These are phyloP conservation scores for Nicotiana paniculata DNA, from an alignment of 257 asterid species.

Conservation along the genomic window DNA sequence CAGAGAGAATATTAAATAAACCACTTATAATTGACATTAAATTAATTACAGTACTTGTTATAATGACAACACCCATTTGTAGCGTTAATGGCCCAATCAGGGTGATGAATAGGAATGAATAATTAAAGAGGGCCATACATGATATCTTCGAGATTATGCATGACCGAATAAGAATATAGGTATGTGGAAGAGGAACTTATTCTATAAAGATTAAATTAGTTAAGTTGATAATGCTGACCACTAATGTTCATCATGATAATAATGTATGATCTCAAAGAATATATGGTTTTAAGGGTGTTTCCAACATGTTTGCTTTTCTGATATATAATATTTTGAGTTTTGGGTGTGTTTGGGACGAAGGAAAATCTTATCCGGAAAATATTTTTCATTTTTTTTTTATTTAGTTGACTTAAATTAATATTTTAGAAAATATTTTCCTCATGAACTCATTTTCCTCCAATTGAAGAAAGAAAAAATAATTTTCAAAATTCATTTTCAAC, in stretches of 20 bases:
- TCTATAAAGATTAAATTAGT: not conserved
- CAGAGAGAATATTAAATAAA: no score
- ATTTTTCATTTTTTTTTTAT: no score
- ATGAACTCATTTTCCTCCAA: no score
- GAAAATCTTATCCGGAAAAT: no score
- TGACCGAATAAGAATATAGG: not conserved
- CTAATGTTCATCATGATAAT: not conserved
- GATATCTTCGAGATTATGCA: conserved; percentile 12
- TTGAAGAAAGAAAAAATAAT: no score
- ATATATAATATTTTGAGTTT: not conserved
- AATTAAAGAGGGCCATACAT: not conserved
- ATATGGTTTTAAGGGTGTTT: not conserved
- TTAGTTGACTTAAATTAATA: no score
- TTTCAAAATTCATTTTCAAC: no score
- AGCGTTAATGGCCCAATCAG: not conserved
- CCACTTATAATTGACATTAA: not conserved
- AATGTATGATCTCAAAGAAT: not conserved
- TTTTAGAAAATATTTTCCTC: no score
- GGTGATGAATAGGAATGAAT: not conserved
- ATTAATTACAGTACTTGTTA: not conserved
- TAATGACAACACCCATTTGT: not conserved
- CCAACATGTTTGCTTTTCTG: not conserved
- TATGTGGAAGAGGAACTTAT: conserved; percentile 4
- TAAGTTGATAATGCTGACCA: not conserved
- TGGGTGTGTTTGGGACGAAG: no score